A percentile compares a stretch with the other conserved stretches of the same genome.
These are phyloP conservation scores for Wickerhamomyces chaumierensis DNA, from an alignment of 805 yeast genomes.

Conservation along the genomic window DNA sequence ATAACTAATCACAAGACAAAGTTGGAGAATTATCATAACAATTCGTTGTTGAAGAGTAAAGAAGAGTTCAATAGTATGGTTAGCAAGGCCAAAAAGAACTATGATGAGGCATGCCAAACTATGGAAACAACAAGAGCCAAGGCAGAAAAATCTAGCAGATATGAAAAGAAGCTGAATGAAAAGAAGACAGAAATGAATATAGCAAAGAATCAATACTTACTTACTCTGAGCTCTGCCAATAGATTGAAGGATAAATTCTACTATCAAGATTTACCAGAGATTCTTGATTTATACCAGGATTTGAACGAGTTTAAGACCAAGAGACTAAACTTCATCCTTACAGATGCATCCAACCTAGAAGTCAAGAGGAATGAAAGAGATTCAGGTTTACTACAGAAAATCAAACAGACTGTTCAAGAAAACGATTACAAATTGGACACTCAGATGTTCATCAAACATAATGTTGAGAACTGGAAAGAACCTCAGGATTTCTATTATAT, in stretches of 20 bases:
- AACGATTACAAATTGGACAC: slow-evolving; percentile 70
- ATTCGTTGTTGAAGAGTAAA: slow-evolving; percentile 35
- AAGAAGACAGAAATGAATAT: slow-evolving; percentile 74
- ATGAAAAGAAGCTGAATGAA: slow-evolving; percentile 38
- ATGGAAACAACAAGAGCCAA: slow-evolving; percentile 77
- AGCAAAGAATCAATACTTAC: slow-evolving; percentile 74
- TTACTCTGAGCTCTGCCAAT: slow-evolving; percentile 76
- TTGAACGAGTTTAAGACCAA: slow-evolving; percentile 70
- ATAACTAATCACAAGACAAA: slow-evolving; percentile 42
- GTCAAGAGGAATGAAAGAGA: slow-evolving; percentile 35
- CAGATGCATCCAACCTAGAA: slow-evolving; percentile 50
- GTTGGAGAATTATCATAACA: slow-evolving; percentile 43
- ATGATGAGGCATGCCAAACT: slow-evolving; percentile 67
- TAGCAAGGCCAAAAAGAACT: slow-evolving; percentile 44
- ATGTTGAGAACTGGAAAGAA: slow-evolving; percentile 62
- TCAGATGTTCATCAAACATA: slow-evolving; percentile 89
- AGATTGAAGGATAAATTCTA: slow-evolving; percentile 85
- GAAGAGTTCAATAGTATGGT: slow-evolving; percentile 22
- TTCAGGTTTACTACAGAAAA: slow-evolving; percentile 31
- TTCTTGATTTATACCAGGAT: slow-evolving; percentile 75
- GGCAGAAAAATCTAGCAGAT: slow-evolving; percentile 45
- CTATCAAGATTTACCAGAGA: slow-evolving; percentile 88
- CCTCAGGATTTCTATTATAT: slow-evolving; percentile 77
- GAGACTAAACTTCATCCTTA: slow-evolving; percentile 58
- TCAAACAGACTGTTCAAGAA: slow-evolving; percentile 47